Percentiles rank a stretch among this genome's conserved stretches.
Conservation (phyloP, 2,329 filamentous ascomycete species). For the Fusarium humuli region DNA sequence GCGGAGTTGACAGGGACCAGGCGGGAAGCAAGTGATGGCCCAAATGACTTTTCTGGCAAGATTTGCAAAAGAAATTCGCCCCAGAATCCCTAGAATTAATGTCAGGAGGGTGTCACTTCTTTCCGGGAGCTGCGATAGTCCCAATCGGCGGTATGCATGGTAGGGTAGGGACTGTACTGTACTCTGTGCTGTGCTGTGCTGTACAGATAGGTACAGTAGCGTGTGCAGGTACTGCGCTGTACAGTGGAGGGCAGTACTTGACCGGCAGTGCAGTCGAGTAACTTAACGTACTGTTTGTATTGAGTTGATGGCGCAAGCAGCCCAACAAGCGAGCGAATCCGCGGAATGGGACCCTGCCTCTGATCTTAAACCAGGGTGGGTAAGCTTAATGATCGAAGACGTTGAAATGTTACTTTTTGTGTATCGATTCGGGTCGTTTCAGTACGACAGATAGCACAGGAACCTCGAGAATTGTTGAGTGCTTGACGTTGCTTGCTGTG, state of each 20-base stretch:
- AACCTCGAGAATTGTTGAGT: slow-evolving; percentile 16
- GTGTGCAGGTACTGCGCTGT: slow-evolving; percentile 1
- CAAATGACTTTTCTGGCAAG: slow-evolving; percentile 45
- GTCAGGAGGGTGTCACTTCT: slow-evolving; percentile 40
- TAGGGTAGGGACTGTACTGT: neutral
- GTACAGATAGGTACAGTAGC: neutral
- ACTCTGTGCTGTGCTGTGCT: slow-evolving; percentile 6
- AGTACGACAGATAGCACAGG: neutral
- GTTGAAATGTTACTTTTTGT: slow-evolving; percentile 15
- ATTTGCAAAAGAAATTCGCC: slow-evolving; percentile 48
- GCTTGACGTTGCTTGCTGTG: slow-evolving; percentile 1
- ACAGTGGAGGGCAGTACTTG: neutral
- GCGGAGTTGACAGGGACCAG: slow-evolving; percentile 48
- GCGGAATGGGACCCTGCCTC: slow-evolving; percentile 31
- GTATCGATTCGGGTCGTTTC: slow-evolving; percentile 7
- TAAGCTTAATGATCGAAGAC: slow-evolving; percentile 34
- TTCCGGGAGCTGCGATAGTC: slow-evolving; percentile 33
- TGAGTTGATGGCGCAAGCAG: slow-evolving; percentile 45
- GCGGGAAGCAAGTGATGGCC: slow-evolving; percentile 43
- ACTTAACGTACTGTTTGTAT: slow-evolving; percentile 2
- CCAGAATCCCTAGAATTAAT: slow-evolving; percentile 33
- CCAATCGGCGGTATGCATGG: neutral
- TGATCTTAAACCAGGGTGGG: slow-evolving; percentile 42
- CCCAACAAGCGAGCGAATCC: slow-evolving; percentile 29
- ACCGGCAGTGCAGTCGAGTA: neutral